Percentiles rank a stretch among this genome's conserved stretches.
Conservation (phyloP, 129 eudicot species). For the Chrysanthemum makinoi region DNA sequence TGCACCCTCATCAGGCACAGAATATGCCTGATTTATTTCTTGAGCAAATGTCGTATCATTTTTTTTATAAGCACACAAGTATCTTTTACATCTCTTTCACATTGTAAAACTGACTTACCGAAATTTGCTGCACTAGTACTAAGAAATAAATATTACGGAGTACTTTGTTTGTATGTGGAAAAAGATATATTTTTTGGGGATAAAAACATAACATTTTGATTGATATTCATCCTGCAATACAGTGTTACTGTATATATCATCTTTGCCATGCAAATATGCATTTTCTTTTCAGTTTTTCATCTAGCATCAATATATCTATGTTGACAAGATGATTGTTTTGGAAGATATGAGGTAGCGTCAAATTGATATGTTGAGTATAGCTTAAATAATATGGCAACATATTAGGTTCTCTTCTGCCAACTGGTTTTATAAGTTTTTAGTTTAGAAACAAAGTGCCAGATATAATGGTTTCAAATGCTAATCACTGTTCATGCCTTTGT, state of each 20-base stretch:
- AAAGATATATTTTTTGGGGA: not conserved
- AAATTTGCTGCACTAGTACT: too few relatives aligned
- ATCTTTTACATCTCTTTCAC: not conserved
- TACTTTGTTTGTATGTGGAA: not conserved
- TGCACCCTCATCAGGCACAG: not conserved
- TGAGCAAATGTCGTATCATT: not conserved
- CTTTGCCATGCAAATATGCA: not conserved
- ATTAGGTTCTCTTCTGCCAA: not conserved
- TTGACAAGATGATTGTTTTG: not conserved
- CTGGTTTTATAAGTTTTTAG: not conserved
- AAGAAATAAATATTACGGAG: too few relatives aligned
- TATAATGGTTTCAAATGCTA: not conserved
- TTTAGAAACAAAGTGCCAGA: not conserved
- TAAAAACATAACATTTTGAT: not conserved
- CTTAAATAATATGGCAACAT: not conserved
- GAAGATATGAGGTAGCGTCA: not conserved
- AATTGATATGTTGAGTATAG: too few relatives aligned
- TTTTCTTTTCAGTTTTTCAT: not conserved
- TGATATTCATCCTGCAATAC: not conserved
- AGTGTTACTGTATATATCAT: not conserved
- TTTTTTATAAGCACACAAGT: not conserved
- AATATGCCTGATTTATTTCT: not conserved
- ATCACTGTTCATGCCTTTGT: not conserved
- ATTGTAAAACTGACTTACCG: not conserved
- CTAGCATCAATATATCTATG: not conserved